Base-by-base conservation (phyloP, 1,284 basidiomycete species). In the Cryptococcus floricola region DNA sequence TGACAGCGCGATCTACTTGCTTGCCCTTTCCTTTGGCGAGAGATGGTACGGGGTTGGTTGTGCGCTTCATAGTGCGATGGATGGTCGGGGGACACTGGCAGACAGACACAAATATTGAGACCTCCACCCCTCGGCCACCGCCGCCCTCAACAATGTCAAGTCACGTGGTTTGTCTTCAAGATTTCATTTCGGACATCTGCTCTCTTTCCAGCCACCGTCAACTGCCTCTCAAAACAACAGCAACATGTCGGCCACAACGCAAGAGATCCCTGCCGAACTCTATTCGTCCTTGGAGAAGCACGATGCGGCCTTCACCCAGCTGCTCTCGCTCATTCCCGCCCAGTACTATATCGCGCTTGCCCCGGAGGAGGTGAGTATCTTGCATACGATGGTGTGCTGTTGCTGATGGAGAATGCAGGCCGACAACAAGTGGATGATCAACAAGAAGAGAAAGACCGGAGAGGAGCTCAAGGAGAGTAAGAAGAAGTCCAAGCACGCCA, bases 391-490 rank as follows among this genome's bases (percentile, higher is more conserved):
- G 54, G 44, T 37, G 44, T 37, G 18, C 51, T 12, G 50, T 27
- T 14, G 19, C 16, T 45, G 42, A 45, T 60, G 59, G 53, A 39
- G 49, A 5, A 44, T 58, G 56, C 34, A 80, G 75, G 67, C 73
- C 51, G 81, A 84, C 14, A 85, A 83, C 48, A 92, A 87, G 74
- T 93, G 87, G 76, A 88, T 90, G 75, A 92, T 91, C 78, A 88
- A 93, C 73, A 91, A 86, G 78, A 91, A 89, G 77, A 87, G 90
- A 60, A 81, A 85, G 75, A 88, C 89, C 52, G 85, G 86, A 16
- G 89, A 93, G 65, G 87, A 87, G 46, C 81, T 89, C 49, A 91
- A 93, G 72, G 89, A 93, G 75, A 88, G 87, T 1, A 85, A 88
- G 25, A 88, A 87, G 75, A 89, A 88, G 68, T 88, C 88, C 1